Conservation (phyloP, 108 stramenopile genomes). For the Skeletonema grethae region DNA sequence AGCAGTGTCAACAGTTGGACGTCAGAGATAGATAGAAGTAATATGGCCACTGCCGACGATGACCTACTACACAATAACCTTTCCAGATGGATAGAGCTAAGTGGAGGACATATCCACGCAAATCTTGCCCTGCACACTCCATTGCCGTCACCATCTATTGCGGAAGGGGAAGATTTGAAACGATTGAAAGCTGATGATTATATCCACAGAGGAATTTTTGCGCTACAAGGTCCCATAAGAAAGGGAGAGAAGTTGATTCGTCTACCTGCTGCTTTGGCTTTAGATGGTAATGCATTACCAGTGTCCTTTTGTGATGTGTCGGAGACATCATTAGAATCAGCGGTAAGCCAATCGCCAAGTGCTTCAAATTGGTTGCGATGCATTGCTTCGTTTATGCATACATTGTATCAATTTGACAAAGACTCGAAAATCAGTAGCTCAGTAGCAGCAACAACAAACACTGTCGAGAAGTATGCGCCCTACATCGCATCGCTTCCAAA, state of each 20-base stretch:
- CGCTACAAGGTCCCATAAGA: constrained; percentile 38
- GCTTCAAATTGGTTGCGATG: constrained; percentile 79
- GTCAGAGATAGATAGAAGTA: neutral
- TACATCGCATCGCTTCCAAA: constrained; percentile 63
- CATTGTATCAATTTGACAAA: constrained; percentile 12
- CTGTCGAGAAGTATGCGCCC: neutral
- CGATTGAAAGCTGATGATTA: constrained; percentile 6
- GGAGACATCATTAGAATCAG: constrained; percentile 5
- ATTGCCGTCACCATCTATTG: neutral
- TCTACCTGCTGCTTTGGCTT: constrained; percentile 50
- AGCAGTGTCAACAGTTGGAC: too few relatives aligned
- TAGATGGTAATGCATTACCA: constrained; percentile 59
- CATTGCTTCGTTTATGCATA: constrained; percentile 45
- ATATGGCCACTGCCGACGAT: constrained; percentile 9
- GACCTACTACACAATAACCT: constrained; percentile 18
- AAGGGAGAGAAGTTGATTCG: constrained; percentile 74
- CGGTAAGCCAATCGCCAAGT: constrained; percentile 7
- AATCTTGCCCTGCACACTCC: constrained; percentile 33
- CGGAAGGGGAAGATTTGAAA: neutral
- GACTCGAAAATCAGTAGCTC: neutral
- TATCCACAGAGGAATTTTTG: constrained; percentile 64
- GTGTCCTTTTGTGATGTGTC: constrained; percentile 17
- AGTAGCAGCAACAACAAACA: neutral
- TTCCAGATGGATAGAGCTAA: constrained; percentile 29
- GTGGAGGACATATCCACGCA: constrained; percentile 28